These are phyloP conservation scores for Scheffersomyces cryptocercus DNA, from an alignment of 1,139 yeast genomes.

Conservation along the genomic window DNA sequence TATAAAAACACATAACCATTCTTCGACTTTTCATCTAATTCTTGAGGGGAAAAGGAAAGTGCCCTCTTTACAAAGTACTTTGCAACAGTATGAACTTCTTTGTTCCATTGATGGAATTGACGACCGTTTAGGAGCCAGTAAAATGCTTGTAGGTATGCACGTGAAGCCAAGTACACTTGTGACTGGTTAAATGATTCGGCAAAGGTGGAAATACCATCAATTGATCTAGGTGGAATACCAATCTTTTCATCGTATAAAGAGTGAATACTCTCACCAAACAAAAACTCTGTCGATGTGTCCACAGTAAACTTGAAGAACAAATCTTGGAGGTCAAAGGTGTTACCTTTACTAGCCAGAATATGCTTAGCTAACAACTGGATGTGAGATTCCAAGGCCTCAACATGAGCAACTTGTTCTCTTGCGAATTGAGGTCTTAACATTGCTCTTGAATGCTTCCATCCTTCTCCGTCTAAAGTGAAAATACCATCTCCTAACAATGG, in stretches of 20 bases:
- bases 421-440: slow-evolving; percentile 62
- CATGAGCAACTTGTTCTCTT: slow-evolving; percentile 55
- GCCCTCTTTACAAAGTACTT: slow-evolving; percentile 30
- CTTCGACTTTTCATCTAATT: slow-evolving; percentile 36
- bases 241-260: slow-evolving; percentile 32
- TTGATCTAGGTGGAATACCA: slow-evolving; percentile 13
- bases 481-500: slow-evolving; percentile 59
- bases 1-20: slow-evolving; percentile 44
- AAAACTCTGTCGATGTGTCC: slow-evolving; percentile 44
- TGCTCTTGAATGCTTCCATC: slow-evolving; percentile 60
- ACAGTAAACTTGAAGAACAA: slow-evolving; percentile 39
- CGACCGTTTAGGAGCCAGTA: slow-evolving; percentile 29
- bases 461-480: slow-evolving; percentile 55
- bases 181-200: slow-evolving; percentile 34
- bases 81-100: slow-evolving; percentile 28
- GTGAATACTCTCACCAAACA: slow-evolving; percentile 37
- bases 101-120: slow-evolving; percentile 27
- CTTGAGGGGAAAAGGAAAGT: slow-evolving; percentile 28
- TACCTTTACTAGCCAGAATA: slow-evolving; percentile 22
- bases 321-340: slow-evolving; percentile 36
- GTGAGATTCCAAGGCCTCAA: slow-evolving; percentile 50
- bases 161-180: slow-evolving; percentile 28
- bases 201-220: slow-evolving; percentile 28
- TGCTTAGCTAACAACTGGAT: slow-evolving; percentile 38
- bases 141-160: slow-evolving; percentile 30